Base-by-base conservation (phyloP, 306 rosid genomes). In the Mimosa pudica region DNA sequence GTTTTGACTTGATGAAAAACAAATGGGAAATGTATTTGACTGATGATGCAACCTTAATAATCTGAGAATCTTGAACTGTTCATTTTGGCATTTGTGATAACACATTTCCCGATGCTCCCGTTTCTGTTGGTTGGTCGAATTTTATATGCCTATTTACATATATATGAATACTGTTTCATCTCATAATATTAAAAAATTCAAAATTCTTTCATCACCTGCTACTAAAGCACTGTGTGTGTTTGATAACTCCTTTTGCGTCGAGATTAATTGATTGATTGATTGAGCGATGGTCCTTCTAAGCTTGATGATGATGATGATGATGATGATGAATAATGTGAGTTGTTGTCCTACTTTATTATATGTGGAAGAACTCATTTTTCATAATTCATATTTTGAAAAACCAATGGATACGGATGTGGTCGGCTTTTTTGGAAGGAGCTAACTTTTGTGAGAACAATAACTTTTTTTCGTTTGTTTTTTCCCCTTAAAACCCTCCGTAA, bases 51-150 rank as follows among this genome's bases (percentile, higher is more conserved):
- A 88, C 88, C 86, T 88, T 84, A 84, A 89, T 85, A 38, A 38
- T 38, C 4, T 38, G 5, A 38, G 42, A 38, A 38, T 38, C 42
- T 38, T 5, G 62, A 41, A 83, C 86, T 89, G 82, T 84, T 85
- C 65, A 68, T 77, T 47, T 48, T 66, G 87, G 76, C 89, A 78
- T 85, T 80, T 82, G 85, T 70, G 38, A 75, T 5, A 84, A 82
- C 97, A 87, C 93, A 86, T 70, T 92, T 92, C 89, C 97, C 96
- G 67, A 90, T 63, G 82, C 78, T 81, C 42, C 2, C 3, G 32
- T 62, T 62, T 32, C 68, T 38, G 42, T 38, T 38, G 42, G 42
- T 62, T 62, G 68, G 41, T 62, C 87, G 76, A 74, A 86, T 14
- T 72, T 24, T 70, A 24, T 48, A 8, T 47, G 11, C 9, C 12